Base-by-base conservation (phyloP, 1,284 basidiomycete species). In the Boletus sp. region DNA sequence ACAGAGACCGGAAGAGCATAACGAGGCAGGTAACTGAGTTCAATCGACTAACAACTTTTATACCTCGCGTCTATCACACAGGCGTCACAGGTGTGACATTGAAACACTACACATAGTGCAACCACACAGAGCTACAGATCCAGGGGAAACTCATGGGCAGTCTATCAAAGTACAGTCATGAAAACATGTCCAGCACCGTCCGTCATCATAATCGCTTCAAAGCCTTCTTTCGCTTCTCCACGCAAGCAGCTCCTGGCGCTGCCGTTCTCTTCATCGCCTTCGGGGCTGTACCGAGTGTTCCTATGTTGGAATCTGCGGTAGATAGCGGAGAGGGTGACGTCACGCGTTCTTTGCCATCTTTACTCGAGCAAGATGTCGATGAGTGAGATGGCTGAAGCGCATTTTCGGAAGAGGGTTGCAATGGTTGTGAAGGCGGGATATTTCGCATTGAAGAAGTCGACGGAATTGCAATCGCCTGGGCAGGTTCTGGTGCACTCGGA, bases 221-320 rank as follows among this genome's bases (percentile, higher is more conserved):
- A 10, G 87, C 88, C 73, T 89, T 91, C 76, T 90, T 90, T 65
- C 86, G 75, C 71, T 89, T 90, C 68, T 88, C 87, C 10, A 77
- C 80, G 7, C 77, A 78, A 1, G 73, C 74, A 8, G 69, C 65
- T 1, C 69, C 74, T 1, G 70, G 69, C 3, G 73, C 73, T 7
- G 86, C 85, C 4, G 81, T 72, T 39, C 85, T 71, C 66, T 88
- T 88, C 45, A 85, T 74, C 0, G 84, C 76, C 64, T 87, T 88
- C 9, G 72, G 67, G 2, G 65, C 68, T 13, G 66, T 60, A n/a
- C 61, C 60, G 20, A 65, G 57, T 49, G 36, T 59, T 44, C 49
- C 67, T 17, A 85, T 75, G 57, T 88, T 88, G 4, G 84, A 74
- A 60, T 88, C 79, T 6, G 84, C 78, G 4, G 78, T 82, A 34